Conservation (phyloP, 2,329 filamentous ascomycete species). For the Arthrobotrys iridis region DNA sequence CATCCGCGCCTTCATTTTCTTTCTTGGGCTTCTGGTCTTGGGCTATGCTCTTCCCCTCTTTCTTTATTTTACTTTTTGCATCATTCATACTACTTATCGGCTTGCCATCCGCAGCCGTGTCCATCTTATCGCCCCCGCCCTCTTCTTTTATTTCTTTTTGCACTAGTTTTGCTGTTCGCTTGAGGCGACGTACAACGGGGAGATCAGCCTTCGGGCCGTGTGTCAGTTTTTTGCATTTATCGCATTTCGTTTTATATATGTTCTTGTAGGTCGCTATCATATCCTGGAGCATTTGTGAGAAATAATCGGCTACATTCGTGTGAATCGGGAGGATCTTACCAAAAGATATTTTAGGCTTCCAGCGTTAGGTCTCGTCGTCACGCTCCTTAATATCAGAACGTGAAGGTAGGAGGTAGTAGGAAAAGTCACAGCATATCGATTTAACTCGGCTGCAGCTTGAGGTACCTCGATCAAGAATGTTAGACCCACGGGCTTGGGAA, state of each 20-base stretch:
- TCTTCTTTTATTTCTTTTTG: constrained; percentile 42
- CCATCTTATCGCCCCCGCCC: constrained; percentile 20
- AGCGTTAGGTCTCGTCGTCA: constrained; percentile 43
- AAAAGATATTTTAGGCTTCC: constrained; percentile 48
- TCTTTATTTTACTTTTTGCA: not conserved
- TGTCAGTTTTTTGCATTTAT: constrained; percentile 39
- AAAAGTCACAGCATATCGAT: constrained; percentile 39
- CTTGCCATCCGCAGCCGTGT: constrained; percentile 11
- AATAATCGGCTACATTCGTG: not conserved
- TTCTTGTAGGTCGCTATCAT: constrained; percentile 51
- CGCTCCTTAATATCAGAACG: constrained; percentile 38
- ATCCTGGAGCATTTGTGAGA: constrained; percentile 13
- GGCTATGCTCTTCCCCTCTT: not conserved
- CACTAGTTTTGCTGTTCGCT: constrained; percentile 31
- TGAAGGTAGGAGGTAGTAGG: constrained; percentile 38
- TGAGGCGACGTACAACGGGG: constrained; percentile 42
- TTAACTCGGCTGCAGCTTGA: constrained; percentile 14
- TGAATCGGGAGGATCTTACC: constrained; percentile 3
- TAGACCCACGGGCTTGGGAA: constrained; percentile 31
- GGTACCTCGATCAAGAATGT: constrained; percentile 42
- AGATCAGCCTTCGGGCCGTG: constrained; percentile 43
- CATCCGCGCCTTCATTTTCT: constrained; percentile 9
- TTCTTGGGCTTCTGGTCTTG: not conserved
- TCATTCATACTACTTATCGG: not conserved
- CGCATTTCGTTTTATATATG: constrained; percentile 48